phyloP scores from a whole-genome alignment of 2,329 filamentous ascomycete species.

The Cercospora sesami region DNA sequence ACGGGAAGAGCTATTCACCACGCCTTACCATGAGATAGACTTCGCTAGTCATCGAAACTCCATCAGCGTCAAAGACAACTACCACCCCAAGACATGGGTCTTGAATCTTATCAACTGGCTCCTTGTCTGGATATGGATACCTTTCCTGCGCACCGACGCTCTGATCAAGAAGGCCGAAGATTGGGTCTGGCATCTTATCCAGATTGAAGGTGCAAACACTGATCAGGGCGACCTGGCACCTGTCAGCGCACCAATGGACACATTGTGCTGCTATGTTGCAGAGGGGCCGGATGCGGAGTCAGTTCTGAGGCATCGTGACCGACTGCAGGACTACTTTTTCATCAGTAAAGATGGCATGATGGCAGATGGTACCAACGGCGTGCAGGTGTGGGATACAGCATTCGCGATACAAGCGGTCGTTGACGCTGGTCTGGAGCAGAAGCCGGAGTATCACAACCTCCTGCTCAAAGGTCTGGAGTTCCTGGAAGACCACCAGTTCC shows the following conservation, averaged over 20 bases:
- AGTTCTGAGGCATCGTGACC: slow-evolving; percentile 74
- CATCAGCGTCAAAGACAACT: slow-evolving; percentile 79
- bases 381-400: slow-evolving; percentile 94
- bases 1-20: slow-evolving; percentile 76
- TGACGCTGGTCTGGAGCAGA: slow-evolving; percentile 73
- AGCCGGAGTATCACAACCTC: slow-evolving; percentile 79
- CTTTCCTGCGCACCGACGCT: slow-evolving; percentile 67
- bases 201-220: slow-evolving; percentile 91
- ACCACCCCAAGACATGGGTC: slow-evolving; percentile 85
- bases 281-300: slow-evolving; percentile 74
- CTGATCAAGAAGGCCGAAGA: slow-evolving; percentile 72
- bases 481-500: slow-evolving; percentile 86
- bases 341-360: slow-evolving; percentile 90
- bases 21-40: slow-evolving; percentile 74
- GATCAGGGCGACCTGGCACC: slow-evolving; percentile 83
- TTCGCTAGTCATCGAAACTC: slow-evolving; percentile 78
- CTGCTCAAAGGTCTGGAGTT: slow-evolving; percentile 79
- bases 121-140: slow-evolving; percentile 76
- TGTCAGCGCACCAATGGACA: slow-evolving; percentile 87
- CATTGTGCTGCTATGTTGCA: slow-evolving; percentile 78
- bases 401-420: slow-evolving; percentile 83
- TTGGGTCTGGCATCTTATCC: slow-evolving; percentile 78
- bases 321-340: slow-evolving; percentile 85
- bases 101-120: slow-evolving; percentile 77
- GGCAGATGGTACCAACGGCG: slow-evolving; percentile 95